Percentiles rank a stretch among this genome's conserved stretches.
Evolutionary conservation across 495 filamentous ascomycete genomes (phyloP).

Genomic region (Beverwykella pulmonaria): DNA sequence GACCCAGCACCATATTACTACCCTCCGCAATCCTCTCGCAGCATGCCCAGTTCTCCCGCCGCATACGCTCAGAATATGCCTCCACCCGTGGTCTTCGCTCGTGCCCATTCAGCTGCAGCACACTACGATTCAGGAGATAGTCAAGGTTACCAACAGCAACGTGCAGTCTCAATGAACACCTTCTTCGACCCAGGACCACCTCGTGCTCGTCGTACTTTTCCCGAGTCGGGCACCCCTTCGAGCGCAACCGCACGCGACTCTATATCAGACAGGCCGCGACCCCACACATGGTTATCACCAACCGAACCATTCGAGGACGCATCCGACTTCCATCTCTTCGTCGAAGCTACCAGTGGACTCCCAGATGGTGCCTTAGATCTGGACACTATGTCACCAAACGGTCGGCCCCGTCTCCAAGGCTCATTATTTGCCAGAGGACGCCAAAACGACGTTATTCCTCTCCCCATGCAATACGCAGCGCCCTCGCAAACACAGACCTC

Average conservation of each 20-base stretch:
- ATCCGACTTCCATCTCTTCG: constrained; percentile 44
- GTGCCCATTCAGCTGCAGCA: constrained; percentile 20
- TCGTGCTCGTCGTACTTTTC: constrained; percentile 33
- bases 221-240: constrained; percentile 24
- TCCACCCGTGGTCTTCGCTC: constrained; percentile 1
- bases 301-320: constrained; percentile 37
- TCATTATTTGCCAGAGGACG: constrained; percentile 20
- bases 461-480: constrained; percentile 16
- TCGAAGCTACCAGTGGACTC: constrained; percentile 43
- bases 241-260: constrained; percentile 19
- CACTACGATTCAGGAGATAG: not conserved
- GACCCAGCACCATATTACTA: constrained; percentile 24
- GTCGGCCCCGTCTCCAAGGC: constrained; percentile 29
- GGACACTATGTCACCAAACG: constrained; percentile 20
- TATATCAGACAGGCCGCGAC: constrained; percentile 16
- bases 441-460: constrained; percentile 28
- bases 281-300: constrained; percentile 34
- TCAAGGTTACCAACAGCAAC: constrained; percentile 10
- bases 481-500: not conserved
- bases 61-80: constrained; percentile 6
- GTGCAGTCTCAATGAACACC: constrained; percentile 4
- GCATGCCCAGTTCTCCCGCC: constrained; percentile 34
- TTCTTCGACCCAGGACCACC: constrained; percentile 22
- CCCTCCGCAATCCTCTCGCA: constrained; percentile 28
- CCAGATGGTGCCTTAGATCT: constrained; percentile 13